These are phyloP conservation scores for Talaromyces albobiverticillius DNA, from an alignment of 2,329 filamentous ascomycete genomes.

Conservation along the genomic window DNA sequence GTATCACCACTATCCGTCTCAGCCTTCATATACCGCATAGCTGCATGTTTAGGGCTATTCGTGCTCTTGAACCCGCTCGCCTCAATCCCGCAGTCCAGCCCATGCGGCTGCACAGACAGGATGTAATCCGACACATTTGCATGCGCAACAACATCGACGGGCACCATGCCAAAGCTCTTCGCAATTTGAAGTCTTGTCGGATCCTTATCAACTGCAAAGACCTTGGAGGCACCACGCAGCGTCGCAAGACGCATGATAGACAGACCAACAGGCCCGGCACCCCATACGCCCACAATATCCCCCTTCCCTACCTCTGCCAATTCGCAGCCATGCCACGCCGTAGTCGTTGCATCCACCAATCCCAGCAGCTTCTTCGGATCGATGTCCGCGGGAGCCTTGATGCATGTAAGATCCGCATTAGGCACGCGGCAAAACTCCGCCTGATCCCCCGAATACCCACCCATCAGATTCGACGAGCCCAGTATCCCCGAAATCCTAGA, in stretches of 20 bases:
- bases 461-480: constrained; percentile 30
- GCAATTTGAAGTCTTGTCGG: constrained; percentile 26
- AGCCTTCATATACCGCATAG: constrained; percentile 21
- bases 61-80: constrained; percentile 28
- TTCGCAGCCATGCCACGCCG: constrained; percentile 33
- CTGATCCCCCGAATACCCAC: constrained; percentile 35
- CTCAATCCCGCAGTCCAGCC: constrained; percentile 29
- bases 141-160: constrained; percentile 24
- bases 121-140: constrained; percentile 28
- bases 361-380: constrained; percentile 29
- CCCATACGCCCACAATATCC: constrained; percentile 32
- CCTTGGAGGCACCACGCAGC: constrained; percentile 28
- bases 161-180: constrained; percentile 27
- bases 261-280: constrained; percentile 30
- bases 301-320: constrained; percentile 29
- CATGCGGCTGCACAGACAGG: constrained; percentile 27
- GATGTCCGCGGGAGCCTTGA: constrained; percentile 25
- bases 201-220: constrained; percentile 35
- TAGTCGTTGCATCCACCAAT: constrained; percentile 29
- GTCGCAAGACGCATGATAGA: constrained; percentile 27
- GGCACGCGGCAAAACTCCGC: constrained; percentile 36
- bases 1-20: constrained; percentile 29
- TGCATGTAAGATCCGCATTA: constrained; percentile 30
- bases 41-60: constrained; percentile 20
- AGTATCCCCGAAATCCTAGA: constrained; percentile 30